Conservation (phyloP, 805 yeast species). For the Starmerella stellata region DNA sequence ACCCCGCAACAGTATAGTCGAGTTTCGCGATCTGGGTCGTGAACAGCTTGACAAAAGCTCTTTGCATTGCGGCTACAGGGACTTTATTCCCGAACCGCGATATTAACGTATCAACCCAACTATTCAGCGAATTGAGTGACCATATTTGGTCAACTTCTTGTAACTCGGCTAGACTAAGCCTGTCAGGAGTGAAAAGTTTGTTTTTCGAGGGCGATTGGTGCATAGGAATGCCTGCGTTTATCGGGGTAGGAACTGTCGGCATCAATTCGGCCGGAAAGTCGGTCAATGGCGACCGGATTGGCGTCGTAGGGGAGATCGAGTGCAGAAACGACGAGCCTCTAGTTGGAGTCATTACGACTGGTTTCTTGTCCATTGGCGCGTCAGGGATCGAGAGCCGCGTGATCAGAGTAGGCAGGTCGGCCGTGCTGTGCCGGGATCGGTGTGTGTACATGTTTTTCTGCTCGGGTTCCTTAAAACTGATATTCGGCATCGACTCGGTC, state of each 20-base stretch:
- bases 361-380: too few relatives aligned
- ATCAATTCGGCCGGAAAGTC: slow-evolving; percentile 11
- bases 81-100: slow-evolving; percentile 12
- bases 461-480: too few relatives aligned
- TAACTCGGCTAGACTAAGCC: slow-evolving; percentile 16
- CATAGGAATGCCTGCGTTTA: slow-evolving; percentile 8
- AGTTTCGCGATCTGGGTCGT: slow-evolving; percentile 18
- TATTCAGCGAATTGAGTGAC: slow-evolving; percentile 11
- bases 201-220: too few relatives aligned
- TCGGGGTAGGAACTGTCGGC: slow-evolving; percentile 13
- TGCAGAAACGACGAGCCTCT: too few relatives aligned
- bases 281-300: too few relatives aligned
- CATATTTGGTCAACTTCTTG: slow-evolving; percentile 11
- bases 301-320: too few relatives aligned
- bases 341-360: too few relatives aligned
- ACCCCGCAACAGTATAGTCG: slow-evolving; percentile 20
- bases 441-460: too few relatives aligned
- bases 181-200: slow-evolving; percentile 15
- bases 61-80: slow-evolving; percentile 2
- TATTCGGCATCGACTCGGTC: too few relatives aligned
- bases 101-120: slow-evolving; percentile 13
- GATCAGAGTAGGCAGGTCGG: too few relatives aligned
- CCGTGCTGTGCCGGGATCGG: too few relatives aligned
- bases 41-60: slow-evolving; percentile 15
- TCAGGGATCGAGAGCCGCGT: too few relatives aligned